Evolutionary conservation across 2,329 filamentous ascomycete species (phyloP), one percentile per base, ranked within the genome.

Genomic region (Magnaporthales sp.): DNA sequence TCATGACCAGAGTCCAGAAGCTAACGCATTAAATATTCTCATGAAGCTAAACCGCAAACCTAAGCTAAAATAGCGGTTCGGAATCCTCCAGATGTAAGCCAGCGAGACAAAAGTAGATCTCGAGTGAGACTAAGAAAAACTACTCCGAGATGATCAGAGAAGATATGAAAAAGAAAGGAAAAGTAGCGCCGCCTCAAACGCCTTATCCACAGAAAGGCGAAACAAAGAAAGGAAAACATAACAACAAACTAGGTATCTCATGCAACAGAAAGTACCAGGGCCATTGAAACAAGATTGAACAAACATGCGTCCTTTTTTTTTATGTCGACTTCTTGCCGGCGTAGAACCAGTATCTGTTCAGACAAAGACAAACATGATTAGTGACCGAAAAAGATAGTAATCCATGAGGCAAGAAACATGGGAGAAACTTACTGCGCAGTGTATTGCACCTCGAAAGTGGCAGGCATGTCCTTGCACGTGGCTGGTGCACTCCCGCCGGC

Each of bases 401-500:
- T 22, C 1, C 29, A 60, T 24, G 24, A 31, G 19, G 22, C 6
- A n/a, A 26, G 3, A 26, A 26, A 38, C 9, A 6, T 19, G 22
- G 54, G 9, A 51, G 26, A 32, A 83, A 89, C 89, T 85, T 91
- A 97, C 84, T 93, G 86, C 58, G 93, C 88, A 32, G 91, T 83
- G 78, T 98, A 97, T 73, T 93, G 82, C 15, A 97, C 86, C 69
- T 89, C 80, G 71, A 97, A 93, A 0, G 77, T 74, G 11, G 83
- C 80, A 0, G 81, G 76, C 81, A 87, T 82, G 11, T 87, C 90
- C 38, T 84, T 75, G 75, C 94, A 98, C 0, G 87, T 91, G 29
- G 84, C 80, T 0, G 93, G 93, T 1, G 92, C 79, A 62, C 84
- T 86, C 11, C 94, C 94, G 29, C 93, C 93, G 0, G 90, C 92